These are phyloP conservation scores for Microascus cirrosus DNA, from an alignment of 2,329 filamentous ascomycete species.

Conservation along the genomic window DNA sequence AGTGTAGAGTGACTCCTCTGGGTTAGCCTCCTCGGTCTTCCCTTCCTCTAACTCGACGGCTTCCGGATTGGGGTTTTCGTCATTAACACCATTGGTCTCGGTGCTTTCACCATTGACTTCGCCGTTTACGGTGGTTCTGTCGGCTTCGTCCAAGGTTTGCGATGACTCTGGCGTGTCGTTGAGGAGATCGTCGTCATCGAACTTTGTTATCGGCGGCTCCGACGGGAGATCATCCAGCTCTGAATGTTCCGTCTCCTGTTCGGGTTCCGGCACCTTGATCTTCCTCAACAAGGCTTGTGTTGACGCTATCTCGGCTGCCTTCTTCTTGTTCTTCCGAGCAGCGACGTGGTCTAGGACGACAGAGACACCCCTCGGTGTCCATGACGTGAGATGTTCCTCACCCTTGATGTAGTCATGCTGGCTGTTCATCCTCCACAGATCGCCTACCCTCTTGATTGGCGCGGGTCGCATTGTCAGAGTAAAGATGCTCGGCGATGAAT, in stretches of 20 bases:
- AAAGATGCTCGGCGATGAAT: conserved; percentile 78
- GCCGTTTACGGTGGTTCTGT: conserved; percentile 7
- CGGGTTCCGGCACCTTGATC: conserved; percentile 26
- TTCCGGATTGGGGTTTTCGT: conserved; percentile 11
- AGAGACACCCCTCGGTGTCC: conserved; percentile 83
- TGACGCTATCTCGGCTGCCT: conserved; percentile 70
- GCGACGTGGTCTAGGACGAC: conserved; percentile 80
- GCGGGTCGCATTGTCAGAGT: conserved; percentile 76
- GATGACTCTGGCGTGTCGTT: conserved; percentile 45
- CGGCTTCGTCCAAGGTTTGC: conserved; percentile 18
- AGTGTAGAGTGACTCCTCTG: conserved; percentile 27
- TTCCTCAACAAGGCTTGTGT: conserved; percentile 55
- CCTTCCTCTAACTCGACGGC: conserved; percentile 11
- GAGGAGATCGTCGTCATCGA: conserved; percentile 41
- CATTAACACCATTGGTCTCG: conserved; percentile 12
- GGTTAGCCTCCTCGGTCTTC: conserved; percentile 12
- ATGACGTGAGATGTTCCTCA: conserved; percentile 74
- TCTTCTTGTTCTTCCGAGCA: conserved; percentile 60
- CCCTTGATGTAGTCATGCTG: conserved; percentile 93
- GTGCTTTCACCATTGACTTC: conserved; percentile 12
- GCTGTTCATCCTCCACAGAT: conserved; percentile 94
- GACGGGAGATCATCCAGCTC: conserved; percentile 10
- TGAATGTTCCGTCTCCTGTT: conserved; percentile 19
- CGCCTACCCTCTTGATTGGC: conserved; percentile 81
- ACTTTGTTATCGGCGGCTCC: conserved; percentile 12